Percentiles rank a stretch among this genome's conserved stretches.
Conservation (phyloP, 495 filamentous ascomycete genomes). For the Hyaloscypha hepaticicola region DNA sequence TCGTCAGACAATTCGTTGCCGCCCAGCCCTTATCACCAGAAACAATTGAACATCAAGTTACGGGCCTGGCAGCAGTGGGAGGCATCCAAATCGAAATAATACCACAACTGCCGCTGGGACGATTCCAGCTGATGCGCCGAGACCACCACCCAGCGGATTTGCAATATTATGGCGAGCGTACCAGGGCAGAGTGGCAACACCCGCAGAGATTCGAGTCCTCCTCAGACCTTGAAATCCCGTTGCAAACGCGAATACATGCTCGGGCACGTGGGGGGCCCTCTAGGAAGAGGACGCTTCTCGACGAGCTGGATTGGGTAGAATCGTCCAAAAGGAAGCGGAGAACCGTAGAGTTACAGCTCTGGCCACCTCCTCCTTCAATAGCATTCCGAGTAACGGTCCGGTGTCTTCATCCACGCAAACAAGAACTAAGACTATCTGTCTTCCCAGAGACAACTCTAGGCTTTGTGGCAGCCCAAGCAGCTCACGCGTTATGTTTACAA, state of each 20-base stretch:
- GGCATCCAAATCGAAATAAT: conserved; percentile 31
- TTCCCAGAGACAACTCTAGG: neutral
- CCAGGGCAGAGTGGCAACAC: neutral
- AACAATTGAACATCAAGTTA: conserved; percentile 45
- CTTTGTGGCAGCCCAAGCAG: neutral
- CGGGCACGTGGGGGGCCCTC: neutral
- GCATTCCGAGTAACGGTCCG: neutral
- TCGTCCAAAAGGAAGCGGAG: neutral
- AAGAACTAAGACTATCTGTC: neutral
- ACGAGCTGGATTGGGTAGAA: neutral
- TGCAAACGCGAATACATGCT: neutral
- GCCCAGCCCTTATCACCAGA: conserved; percentile 44
- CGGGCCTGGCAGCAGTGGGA: conserved; percentile 40
- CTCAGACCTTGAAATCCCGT: neutral
- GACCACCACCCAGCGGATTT: conserved; percentile 6
- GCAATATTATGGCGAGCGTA: neutral
- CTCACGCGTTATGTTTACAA: neutral
- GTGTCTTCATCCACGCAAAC: neutral
- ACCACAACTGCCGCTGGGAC: conserved; percentile 17
- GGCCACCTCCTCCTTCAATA: neutral
- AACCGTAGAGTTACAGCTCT: neutral
- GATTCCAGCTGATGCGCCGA: conserved; percentile 11
- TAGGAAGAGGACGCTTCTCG: neutral
- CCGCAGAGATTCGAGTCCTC: neutral
- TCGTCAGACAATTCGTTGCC: conserved; percentile 44